Base-by-base conservation (phyloP, 1,139 yeast genomes). In the Taphrina deformans region DNA sequence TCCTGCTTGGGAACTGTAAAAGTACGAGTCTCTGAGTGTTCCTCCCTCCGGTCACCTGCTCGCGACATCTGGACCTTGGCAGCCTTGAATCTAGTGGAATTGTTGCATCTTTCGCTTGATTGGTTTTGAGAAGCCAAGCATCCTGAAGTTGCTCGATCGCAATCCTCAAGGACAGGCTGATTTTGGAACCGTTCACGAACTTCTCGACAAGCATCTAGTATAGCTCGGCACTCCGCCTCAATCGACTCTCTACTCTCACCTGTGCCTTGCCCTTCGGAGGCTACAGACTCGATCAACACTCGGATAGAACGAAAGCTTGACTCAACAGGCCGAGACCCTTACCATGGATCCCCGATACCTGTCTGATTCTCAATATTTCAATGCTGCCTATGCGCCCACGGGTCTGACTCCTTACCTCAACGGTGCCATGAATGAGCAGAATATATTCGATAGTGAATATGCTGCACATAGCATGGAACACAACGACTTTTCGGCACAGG, bases 361-460 rank as follows among this genome's bases (percentile, higher is more conserved):
- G 35, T 27, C 53, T 14, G 53, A 48, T 48, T n/a, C 53, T 10
- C 53, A 48, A 14, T 48, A 27, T 21, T 48, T 48, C 53, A 26
- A 48, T n/a, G 21, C 53, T 7, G 35, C 33, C n/a, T 48, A 48
- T 16, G 53, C 23, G 6, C 35, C 40, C n/a, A 31, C 55, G 27
- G 55, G 55, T 7, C 33, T 51, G 27, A 51, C 55, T n/a, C 55
- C 55, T 7, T 51, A 24, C 27, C 55, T 51, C 29, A 29, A 51
- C 26, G 40, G 55, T 14, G 26, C 55, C 29, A 33, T 51, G 27
- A 21, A 21, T 14, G 55, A 51, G 9, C 44, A 31, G 55, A 51
- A 51, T 18, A 18, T 48, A 16, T 48, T 27, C 27, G 53, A 48
- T 21, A 26, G 33, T 21, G 53, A 48, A 26, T 48, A 48, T 48